phyloP scores from a whole-genome alignment of 352 stramenopile genomes.

The Globisporangium middletonii region DNA sequence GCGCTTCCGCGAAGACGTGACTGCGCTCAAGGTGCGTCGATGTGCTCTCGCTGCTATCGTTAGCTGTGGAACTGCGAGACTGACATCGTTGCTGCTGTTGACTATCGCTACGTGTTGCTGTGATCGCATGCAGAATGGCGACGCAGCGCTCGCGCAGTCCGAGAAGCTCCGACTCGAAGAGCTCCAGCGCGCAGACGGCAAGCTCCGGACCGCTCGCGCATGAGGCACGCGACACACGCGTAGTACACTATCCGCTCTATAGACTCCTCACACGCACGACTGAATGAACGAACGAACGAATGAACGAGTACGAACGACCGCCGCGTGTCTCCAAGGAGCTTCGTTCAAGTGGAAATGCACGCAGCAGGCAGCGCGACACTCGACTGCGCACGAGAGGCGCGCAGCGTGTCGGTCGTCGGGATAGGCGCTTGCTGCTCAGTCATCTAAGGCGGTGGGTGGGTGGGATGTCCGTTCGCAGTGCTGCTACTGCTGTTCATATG shows the following conservation, averaged over 20 bases:
- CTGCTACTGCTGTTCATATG: no score
- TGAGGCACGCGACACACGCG: constrained; percentile 1
- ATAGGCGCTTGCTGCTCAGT: not conserved
- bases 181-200: constrained; percentile 53
- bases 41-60: no score
- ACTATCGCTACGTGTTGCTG: not conserved
- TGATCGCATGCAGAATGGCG: constrained; percentile 26
- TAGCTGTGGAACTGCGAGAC: not conserved
- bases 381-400: no score
- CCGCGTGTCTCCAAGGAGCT: no score
- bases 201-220: constrained; percentile 16
- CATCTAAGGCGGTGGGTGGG: not conserved
- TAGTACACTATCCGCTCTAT: constrained; percentile 1
- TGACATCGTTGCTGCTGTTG: not conserved
- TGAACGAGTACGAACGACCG: not conserved
- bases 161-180: constrained; percentile 71
- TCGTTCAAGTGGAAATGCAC: no score
- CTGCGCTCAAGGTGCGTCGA: constrained; percentile 36
- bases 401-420: not conserved
- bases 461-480: not conserved
- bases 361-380: not conserved
- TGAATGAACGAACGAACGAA: not conserved
- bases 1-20: constrained; percentile 56
- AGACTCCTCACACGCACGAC: not conserved
- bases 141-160: constrained; percentile 46